Evolutionary conservation across 2,329 filamentous ascomycete genomes (phyloP), one percentile per base, ranked within the genome.

Genomic region (Hysterium pulicare): DNA sequence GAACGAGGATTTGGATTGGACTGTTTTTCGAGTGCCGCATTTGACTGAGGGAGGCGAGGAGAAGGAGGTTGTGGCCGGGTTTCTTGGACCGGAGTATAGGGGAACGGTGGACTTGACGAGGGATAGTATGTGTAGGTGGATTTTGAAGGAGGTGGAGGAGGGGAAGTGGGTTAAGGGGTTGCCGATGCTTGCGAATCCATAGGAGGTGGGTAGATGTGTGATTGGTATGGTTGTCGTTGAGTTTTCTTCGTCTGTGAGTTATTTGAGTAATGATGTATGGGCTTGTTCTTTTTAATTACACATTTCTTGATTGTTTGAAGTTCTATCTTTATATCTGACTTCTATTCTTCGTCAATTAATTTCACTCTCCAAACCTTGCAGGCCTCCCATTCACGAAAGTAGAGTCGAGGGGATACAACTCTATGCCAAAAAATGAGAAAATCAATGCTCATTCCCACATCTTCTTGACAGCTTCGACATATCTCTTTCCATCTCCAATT

Each of bases 401-500:
- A n/a, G n/a, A n/a, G n/a, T n/a, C n/a, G n/a, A n/a, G n/a, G n/a
- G n/a, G n/a, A n/a, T n/a, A n/a, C n/a, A n/a, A n/a, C n/a, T n/a
- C n/a, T n/a, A n/a, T n/a, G n/a, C n/a, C n/a, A n/a, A n/a, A n/a
- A n/a, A n/a, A n/a, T n/a, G n/a, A n/a, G n/a, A n/a, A n/a, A n/a
- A n/a, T n/a, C n/a, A n/a, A n/a, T n/a, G n/a, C n/a, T n/a, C n/a
- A n/a, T n/a, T n/a, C n/a, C 33, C 35, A 38, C 19, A 37, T 30
- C 28, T 20, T 33, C 11, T 30, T 32, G 28, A 61, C 47, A 17
- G 46, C 47, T 20, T 36, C 33, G 79, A 78, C 82, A 54, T 83
- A 83, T 52, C 74, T 62, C 35, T 72, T 70, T 0, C 74, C 71
- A 41, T 77, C 70, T 55, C 68, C 56, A 13, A 73, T 67, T 72